Percentiles rank a stretch among this genome's conserved stretches.
These are phyloP conservation scores for Daphne laureola DNA, from an alignment of 441 rosid genomes.

Conservation along the genomic window DNA sequence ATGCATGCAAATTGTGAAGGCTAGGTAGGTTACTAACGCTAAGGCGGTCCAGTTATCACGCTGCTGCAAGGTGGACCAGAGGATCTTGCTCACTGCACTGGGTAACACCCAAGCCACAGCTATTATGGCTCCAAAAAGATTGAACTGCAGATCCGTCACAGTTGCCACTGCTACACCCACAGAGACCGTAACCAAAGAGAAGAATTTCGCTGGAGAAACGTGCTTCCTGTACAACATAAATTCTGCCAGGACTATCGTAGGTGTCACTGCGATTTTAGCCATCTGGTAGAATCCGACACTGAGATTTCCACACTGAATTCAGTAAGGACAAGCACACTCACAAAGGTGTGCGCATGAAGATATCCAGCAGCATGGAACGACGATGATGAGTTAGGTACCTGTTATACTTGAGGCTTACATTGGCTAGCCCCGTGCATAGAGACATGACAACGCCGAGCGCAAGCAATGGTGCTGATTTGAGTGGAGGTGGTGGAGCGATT, in stretches of 20 bases:
- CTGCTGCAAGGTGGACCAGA: conserved; percentile 87
- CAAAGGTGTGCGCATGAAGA: no score
- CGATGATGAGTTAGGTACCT: conserved; percentile 3
- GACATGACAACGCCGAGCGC: conserved; percentile 16
- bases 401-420: conserved; percentile 17
- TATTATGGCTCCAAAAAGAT: conserved; percentile 71
- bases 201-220: conserved; percentile 55
- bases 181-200: conserved; percentile 40
- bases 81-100: conserved; percentile 80
- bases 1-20: background rate
- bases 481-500: conserved; percentile 10
- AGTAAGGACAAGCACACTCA: no score
- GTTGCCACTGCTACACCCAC: conserved; percentile 89
- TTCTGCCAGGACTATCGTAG: conserved; percentile 81
- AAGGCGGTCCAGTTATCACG: conserved; percentile 85
- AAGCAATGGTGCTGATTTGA: conserved; percentile 4
- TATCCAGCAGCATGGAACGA: no score
- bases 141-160: conserved; percentile 82
- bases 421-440: conserved; percentile 17
- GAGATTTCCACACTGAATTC: conserved; percentile 2
- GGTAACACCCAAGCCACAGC: conserved; percentile 93
- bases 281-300: conserved; percentile 96
- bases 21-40: conserved; percentile 42
- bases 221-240: conserved; percentile 61
- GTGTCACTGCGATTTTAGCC: conserved; percentile 89